phyloP scores from a whole-genome alignment of 169 alveolate species.

The Eimeria brunetti region DNA sequence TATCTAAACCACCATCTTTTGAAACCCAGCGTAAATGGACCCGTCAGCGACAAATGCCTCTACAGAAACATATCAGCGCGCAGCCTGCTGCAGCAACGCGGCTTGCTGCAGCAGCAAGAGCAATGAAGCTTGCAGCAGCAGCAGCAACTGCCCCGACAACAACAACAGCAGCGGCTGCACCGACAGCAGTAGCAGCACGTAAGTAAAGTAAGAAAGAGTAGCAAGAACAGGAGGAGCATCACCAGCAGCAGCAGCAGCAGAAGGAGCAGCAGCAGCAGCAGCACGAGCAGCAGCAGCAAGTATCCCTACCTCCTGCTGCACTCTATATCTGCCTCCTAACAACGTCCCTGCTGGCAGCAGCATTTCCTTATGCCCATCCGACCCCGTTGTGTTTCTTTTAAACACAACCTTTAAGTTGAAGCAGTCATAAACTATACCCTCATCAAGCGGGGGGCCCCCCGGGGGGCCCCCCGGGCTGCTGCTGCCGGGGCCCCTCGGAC shows the following conservation, averaged over 20 bases:
- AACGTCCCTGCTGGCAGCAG: slow-evolving; percentile 92
- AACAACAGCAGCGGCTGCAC: neutral
- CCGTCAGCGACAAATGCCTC: neutral
- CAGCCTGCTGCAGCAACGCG: neutral
- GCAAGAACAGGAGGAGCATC: neutral
- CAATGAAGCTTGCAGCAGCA: too few species aligned
- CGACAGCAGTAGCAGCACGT: neutral
- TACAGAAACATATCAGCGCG: neutral
- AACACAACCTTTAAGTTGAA: slow-evolving; percentile 92
- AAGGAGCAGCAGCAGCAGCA: slow-evolving; percentile 4
- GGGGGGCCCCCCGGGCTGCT: neutral
- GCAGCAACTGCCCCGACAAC: too few species aligned
- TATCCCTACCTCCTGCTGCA: slow-evolving; percentile 90
- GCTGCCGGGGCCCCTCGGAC: neutral
- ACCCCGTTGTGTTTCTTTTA: slow-evolving; percentile 95
- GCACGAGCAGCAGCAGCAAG: slow-evolving; percentile 57
- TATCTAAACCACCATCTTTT: neutral
- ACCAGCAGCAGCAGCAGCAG: slow-evolving; percentile 10
- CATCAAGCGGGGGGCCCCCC: neutral
- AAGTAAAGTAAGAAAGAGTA: too few species aligned
- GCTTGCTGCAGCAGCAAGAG: slow-evolving; percentile 14
- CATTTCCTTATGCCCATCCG: slow-evolving; percentile 94
- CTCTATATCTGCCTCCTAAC: slow-evolving; percentile 94
- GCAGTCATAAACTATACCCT: slow-evolving; percentile 90
- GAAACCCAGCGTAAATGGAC: neutral